Evolutionary conservation across 1,139 yeast species (phyloP).

Genomic region (Pichia sp.): DNA sequence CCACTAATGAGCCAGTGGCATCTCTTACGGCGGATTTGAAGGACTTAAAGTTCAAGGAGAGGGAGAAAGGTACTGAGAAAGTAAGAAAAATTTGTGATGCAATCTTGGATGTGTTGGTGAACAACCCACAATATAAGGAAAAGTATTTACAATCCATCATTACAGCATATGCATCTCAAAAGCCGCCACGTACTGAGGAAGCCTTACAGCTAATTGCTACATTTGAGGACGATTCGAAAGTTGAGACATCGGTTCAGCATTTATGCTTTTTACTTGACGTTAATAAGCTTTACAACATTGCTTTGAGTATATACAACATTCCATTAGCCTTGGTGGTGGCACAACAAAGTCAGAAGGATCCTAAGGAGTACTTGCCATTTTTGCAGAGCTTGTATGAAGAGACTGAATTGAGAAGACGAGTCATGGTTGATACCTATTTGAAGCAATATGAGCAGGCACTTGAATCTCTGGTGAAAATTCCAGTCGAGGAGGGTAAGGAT

Average conservation of each 20-base stretch:
- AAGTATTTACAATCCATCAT: constrained; percentile 70
- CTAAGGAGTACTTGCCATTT: constrained; percentile 93
- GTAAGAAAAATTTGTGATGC: constrained; percentile 74
- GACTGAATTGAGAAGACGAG: constrained; percentile 57
- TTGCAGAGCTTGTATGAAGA: constrained; percentile 71
- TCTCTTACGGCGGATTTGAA: constrained; percentile 5
- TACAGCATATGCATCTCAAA: constrained; percentile 89
- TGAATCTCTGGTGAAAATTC: constrained; percentile 49
- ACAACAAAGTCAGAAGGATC: constrained; percentile 96
- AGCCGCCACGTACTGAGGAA: constrained; percentile 74
- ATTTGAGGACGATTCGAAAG: constrained; percentile 40
- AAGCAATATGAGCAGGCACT: constrained; percentile 65
- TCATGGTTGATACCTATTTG: constrained; percentile 74
- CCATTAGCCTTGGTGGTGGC: constrained; percentile 78
- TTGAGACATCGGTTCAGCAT: constrained; percentile 66
- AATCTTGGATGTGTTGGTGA: constrained; percentile 47
- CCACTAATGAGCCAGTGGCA: constrained; percentile 17
- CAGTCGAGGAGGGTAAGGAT: constrained; percentile 22
- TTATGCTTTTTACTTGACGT: constrained; percentile 90
- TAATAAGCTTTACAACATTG: constrained; percentile 67
- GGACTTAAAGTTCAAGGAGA: constrained; percentile 16
- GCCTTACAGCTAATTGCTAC: constrained; percentile 62
- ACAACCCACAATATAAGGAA: constrained; percentile 43
- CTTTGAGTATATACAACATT: constrained; percentile 79
- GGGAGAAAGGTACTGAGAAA: constrained; percentile 40